Base-by-base conservation (phyloP, 768 basidiomycete species). In the Chlorophyllum brunneum region DNA sequence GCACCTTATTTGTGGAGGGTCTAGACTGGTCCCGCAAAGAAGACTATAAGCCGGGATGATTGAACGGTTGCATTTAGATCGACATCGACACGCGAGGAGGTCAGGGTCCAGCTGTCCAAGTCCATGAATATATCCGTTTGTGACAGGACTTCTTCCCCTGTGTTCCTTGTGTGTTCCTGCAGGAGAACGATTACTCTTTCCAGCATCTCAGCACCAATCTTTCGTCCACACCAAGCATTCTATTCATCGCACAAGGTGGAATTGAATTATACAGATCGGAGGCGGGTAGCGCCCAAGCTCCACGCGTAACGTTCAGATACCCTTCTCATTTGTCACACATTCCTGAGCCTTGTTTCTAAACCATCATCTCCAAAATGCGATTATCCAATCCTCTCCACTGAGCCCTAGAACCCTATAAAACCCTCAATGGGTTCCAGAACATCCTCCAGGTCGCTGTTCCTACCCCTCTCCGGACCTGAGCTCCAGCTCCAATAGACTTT, bases 81-180 rank as follows among this genome's bases (percentile, higher is more conserved):
- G 33, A n/a, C 31, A 37, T 52, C 34, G 51, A 27, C 34, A 52
- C 42, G 42, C 51, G 42, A 45, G 51, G 51, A 38, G 33, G 29
- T 52, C 51, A 52, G 51, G 51, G 51, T 52, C 51, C 51, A 44
- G 20, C 42, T 37, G 42, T 15, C 41, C 51, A 44, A 16, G 27
- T 30, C 29, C 26, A 29, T 40, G 38, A 31, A 37, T 49, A 36
- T 15, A 41, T 11, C 22, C 39, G 40, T 29, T 39, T 29, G 29
- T 52, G 42, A 52, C 51, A 44, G 18, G 36, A n/a, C 51, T 52
- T 38, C 36, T 30, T 52, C 42, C 51, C 51, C 51, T 52, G 51
- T 52, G 42, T 51, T 26, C 50, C 50, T 51, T 43, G 29, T 51
- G 24, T 16, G 48, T 50, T 40, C 48, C 48, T 50, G 48, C 48